Base-by-base conservation (phyloP, 1,139 yeast genomes). In the Scheffersomyces segobiensis region DNA sequence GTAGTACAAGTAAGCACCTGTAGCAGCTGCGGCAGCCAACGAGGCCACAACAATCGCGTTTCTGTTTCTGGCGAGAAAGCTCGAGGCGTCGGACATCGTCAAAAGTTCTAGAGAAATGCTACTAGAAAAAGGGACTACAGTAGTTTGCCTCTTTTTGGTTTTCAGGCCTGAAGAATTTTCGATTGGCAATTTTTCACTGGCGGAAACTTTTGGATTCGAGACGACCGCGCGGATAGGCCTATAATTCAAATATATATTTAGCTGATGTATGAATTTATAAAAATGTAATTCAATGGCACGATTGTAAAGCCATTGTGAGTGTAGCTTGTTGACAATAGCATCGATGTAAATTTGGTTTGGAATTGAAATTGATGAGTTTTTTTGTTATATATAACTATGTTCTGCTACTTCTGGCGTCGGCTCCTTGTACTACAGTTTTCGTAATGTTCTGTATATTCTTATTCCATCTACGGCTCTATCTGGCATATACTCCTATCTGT, bases 1-100 rank as follows among this genome's bases (percentile, higher is more conserved):
- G 62, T 82, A 82, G 66, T 83, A 84, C 65, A 81, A 82, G 54
- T 84, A 83, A 53, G 88, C 87, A n/a, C 86, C 86, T 55, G 84
- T 86, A 46, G 89, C 85, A 53, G 88, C 79, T 54, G 82, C 82
- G 17, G 50, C 21, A 14, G 24, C 50, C 59, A 85, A 79, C 2
- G 91, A 84, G 46, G 90, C 81, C 54, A 86, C 74, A 50, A 82
- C 77, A 56, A 88, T 79, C 50, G 88, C 88, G 46, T 85, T 78
- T 71, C 80, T 87, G 73, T 88, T 84, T 69, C 85, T 82, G 56
- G 82, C 75, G 59, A 87, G 76, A 72, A 87, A 86, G 65, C 64
- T 67, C 42, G 42, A 32, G 42, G 42, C 42, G 57, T 65, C 64
- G 58, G 67, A 61, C 64, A 60, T 62, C 46, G 46, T 55, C 18